A percentile compares a stretch with the other conserved stretches of the same genome.
These are phyloP conservation scores for Wickerhamomyces ciferrii DNA, from an alignment of 805 yeast genomes.

Conservation along the genomic window DNA sequence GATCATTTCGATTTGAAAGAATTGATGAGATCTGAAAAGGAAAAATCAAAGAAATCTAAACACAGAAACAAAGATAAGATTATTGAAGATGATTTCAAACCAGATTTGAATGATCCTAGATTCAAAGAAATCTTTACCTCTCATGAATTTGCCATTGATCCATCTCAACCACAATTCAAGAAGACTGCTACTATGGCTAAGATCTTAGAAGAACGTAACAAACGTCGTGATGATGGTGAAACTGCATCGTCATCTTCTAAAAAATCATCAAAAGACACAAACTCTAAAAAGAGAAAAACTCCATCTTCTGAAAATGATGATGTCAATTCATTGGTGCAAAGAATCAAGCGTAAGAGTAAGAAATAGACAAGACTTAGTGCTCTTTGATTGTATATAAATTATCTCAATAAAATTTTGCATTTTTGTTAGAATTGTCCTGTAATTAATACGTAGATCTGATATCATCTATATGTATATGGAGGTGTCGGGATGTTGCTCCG, in stretches of 20 bases:
- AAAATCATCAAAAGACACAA: background rate
- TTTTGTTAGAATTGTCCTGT: too few species aligned
- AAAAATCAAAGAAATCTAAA: conserved; percentile 42
- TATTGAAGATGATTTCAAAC: conserved; percentile 51
- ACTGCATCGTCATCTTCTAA: conserved; percentile 3
- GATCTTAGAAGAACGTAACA: conserved; percentile 69
- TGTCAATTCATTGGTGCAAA: conserved; percentile 37
- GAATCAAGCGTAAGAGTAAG: conserved; percentile 39
- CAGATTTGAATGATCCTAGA: conserved; percentile 79
- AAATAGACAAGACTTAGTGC: conserved; percentile 4
- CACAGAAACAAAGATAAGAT: conserved; percentile 42
- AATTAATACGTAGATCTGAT: too few species aligned
- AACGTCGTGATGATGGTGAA: conserved; percentile 32
- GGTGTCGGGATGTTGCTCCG: conserved; percentile 1
- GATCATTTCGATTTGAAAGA: conserved; percentile 81
- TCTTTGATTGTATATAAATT: background rate
- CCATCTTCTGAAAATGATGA: conserved; percentile 7
- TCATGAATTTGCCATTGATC: conserved; percentile 92
- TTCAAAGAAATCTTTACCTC: conserved; percentile 78
- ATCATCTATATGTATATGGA: background rate
- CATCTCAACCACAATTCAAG: conserved; percentile 85
- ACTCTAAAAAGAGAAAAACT: conserved; percentile 1
- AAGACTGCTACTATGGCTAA: conserved; percentile 83
- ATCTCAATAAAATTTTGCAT: too few species aligned
- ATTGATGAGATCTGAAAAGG: conserved; percentile 67